Conservation (phyloP, 805 yeast species). For the Wickerhamiella azymoides region DNA sequence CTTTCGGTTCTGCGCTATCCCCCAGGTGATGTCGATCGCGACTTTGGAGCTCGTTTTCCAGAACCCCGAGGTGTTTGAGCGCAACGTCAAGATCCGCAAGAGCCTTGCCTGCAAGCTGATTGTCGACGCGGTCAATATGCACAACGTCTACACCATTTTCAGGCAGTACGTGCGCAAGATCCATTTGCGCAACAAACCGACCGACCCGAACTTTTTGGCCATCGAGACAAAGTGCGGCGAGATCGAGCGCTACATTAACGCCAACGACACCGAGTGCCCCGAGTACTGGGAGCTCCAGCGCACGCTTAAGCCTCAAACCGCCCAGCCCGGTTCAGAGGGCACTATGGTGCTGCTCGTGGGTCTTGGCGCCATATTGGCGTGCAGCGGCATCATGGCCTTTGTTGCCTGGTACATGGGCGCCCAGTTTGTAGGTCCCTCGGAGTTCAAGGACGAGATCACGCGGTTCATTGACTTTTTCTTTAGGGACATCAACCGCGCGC, state of each 20-base stretch:
- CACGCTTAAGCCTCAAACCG: neutral
- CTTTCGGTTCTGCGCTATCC: conserved; percentile 90
- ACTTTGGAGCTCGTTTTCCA: conserved; percentile 76
- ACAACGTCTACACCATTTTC: conserved; percentile 66
- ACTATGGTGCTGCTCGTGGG: conserved; percentile 1
- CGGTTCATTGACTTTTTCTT: neutral
- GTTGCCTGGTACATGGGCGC: conserved; percentile 16
- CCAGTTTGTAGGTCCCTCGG: conserved; percentile 10
- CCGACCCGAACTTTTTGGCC: conserved; percentile 74
- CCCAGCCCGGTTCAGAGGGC: neutral
- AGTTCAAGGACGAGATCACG: conserved; percentile 9
- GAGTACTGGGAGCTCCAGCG: conserved; percentile 11
- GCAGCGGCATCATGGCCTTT: conserved; percentile 12
- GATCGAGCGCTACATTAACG: conserved; percentile 75
- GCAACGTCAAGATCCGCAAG: conserved; percentile 76
- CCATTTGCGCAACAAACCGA: conserved; percentile 63
- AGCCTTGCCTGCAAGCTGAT: conserved; percentile 74
- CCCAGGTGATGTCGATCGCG: conserved; percentile 98
- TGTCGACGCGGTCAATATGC: conserved; percentile 55
- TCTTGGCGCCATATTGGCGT: neutral
- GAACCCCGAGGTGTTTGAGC: conserved; percentile 56
- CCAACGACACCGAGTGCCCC: conserved; percentile 14
- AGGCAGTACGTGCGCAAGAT: conserved; percentile 57
- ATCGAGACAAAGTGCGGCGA: conserved; percentile 78
- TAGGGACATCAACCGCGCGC: neutral